Base-by-base conservation (phyloP, 352 stramenopile genomes). In the Phytophthora sojae region DNA sequence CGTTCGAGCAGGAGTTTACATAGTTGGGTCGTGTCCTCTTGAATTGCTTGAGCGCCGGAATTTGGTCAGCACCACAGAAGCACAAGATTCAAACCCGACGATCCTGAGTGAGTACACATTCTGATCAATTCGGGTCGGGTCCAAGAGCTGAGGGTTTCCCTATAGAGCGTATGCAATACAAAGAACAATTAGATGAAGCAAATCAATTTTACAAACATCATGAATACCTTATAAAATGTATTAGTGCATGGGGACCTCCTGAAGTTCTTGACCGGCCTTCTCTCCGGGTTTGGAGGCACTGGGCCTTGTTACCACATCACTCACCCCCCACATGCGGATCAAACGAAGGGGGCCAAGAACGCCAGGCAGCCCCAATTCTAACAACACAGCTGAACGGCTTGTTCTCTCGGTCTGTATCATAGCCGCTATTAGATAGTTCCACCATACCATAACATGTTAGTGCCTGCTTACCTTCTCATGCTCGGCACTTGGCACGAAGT, bases 91-190 rank as follows among this genome's bases (percentile, higher is more conserved):
- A 57, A 50, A 49, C 45, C 51, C 61, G 52, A 59, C 26, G 1
- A 57, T 69, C 53, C 9, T 62, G 2, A 62, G 42, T 35, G 61
- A 69, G 25, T 69, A 62, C 14, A 29, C 15, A n/a, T 60, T 60
- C 29, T 67, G 60, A 67, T 42, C 45, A 62, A 57, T 69, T 50
- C 39, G 25, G 53, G 8, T 23, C 7, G 61, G 21, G 61, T 61
- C 52, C 42, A 50, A n/a, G 4, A 30, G n/a, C 61, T 68, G 44
- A 19, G 44, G 61, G 55, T 56, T 32, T 69, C 25, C 61, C 53
- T 69, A 52, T 15, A 68, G 52, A 69, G 61, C 42, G 44, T 62
- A 69, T 69, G 19, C 53, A 69, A 57, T 42, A 63, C 61, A 53
- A 69, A 69, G 61, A 21, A 4, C 3, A 62, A 45, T 69, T 44